phyloP scores from a whole-genome alignment of 805 yeast species.

The Starmerella bacillaris region DNA sequence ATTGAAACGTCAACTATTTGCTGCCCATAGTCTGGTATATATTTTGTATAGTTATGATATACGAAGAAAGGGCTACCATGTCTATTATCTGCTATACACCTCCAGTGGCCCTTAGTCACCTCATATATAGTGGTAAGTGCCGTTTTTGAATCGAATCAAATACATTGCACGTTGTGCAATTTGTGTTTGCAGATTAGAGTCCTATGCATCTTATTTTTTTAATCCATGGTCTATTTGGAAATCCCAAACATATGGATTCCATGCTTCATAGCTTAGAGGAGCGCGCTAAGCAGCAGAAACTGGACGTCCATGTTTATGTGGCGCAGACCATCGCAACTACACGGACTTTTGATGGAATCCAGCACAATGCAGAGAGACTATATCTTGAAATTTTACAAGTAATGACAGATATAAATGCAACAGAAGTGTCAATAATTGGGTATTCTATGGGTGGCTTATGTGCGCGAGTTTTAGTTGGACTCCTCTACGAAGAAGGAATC shows the following conservation, averaged over 20 bases:
- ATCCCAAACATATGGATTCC: constrained; percentile 37
- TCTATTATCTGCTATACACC: no score
- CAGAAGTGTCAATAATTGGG: constrained; percentile 57
- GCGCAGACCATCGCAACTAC: constrained; percentile 50
- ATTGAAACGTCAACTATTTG: no score
- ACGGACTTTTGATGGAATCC: constrained; percentile 70
- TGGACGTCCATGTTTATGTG: constrained; percentile 21
- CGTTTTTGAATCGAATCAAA: no score
- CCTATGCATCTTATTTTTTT: constrained; percentile 16
- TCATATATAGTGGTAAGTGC: no score
- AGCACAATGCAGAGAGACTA: constrained; percentile 43
- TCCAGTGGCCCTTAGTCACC: no score
- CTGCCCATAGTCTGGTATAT: no score
- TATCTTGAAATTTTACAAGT: constrained; percentile 39
- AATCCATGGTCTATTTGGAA: constrained; percentile 38
- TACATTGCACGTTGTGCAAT: no score
- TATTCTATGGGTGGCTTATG: constrained; percentile 80
- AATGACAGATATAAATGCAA: constrained; percentile 28
- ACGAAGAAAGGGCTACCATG: no score
- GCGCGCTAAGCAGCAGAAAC: constrained; percentile 26
- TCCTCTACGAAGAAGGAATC: constrained; percentile 33
- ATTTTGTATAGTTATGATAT: no score
- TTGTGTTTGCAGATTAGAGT: no score
- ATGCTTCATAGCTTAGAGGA: constrained; percentile 29
- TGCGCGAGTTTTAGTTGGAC: constrained; percentile 60